These are phyloP conservation scores for Harringtonia aguacate DNA, from an alignment of 2,329 filamentous ascomycete species.

Conservation along the genomic window DNA sequence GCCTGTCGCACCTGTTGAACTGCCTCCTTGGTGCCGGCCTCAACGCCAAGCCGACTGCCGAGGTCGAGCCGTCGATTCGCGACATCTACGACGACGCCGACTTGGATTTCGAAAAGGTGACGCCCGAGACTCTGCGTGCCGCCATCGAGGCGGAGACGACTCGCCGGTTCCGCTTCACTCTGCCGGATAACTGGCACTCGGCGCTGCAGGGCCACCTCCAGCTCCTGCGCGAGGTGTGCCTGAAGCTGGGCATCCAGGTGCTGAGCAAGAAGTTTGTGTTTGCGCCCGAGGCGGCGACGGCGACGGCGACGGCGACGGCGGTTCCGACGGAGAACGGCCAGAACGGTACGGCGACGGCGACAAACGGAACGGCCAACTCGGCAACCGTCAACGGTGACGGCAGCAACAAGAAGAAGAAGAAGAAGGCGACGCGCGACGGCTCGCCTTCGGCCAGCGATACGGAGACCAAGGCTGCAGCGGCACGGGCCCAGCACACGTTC, in stretches of 20 bases:
- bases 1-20: constrained; percentile 81
- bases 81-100: constrained; percentile 72
- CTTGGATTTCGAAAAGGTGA: constrained; percentile 69
- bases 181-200: constrained; percentile 58
- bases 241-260: constrained; percentile 86
- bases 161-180: constrained; percentile 65
- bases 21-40: constrained; percentile 72
- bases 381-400: not conserved
- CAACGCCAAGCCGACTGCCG: constrained; percentile 67
- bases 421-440: constrained; percentile 46
- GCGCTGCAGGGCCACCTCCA: constrained; percentile 60
- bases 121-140: constrained; percentile 57
- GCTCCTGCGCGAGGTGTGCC: constrained; percentile 74
- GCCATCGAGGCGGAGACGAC: constrained; percentile 63
- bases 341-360: constrained; percentile 12
- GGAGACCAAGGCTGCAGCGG: constrained; percentile 24
- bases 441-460: constrained; percentile 36
- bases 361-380: constrained; percentile 1
- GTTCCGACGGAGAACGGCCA: constrained; percentile 7
- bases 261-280: constrained; percentile 70
- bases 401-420: constrained; percentile 45
- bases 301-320: constrained; percentile 29
- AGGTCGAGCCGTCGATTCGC: constrained; percentile 65
- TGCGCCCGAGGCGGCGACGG: constrained; percentile 27
- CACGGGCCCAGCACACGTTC: constrained; percentile 50